A percentile compares a stretch with the other conserved stretches of the same genome.
Evolutionary conservation across 306 rosid species (phyloP).

Genomic region (Pueraria montana): DNA sequence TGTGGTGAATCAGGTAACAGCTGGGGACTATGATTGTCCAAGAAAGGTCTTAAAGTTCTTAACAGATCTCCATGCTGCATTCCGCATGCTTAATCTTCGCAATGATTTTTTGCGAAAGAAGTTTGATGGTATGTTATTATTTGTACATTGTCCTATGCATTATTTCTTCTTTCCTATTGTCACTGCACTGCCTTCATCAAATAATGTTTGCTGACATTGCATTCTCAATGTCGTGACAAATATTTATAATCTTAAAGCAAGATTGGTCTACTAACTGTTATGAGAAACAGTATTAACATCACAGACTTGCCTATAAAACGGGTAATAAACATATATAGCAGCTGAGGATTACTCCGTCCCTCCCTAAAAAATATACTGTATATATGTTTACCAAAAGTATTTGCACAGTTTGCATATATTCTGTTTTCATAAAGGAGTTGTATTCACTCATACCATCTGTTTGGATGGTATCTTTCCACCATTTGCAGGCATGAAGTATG

Average conservation of each 20-base stretch:
- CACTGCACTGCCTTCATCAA: constrained; percentile 1
- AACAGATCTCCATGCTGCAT: constrained; percentile 92
- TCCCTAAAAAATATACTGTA: too few relatives aligned
- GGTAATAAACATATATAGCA: too few relatives aligned
- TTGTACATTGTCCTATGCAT: background rate
- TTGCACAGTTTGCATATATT: constrained; percentile 19
- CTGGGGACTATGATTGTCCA: constrained; percentile 95
- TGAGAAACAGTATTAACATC: too few relatives aligned
- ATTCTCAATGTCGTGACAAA: constrained; percentile 25
- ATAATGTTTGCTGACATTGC: constrained; percentile 7
- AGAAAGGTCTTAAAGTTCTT: constrained; percentile 88
- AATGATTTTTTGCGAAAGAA: constrained; percentile 95
- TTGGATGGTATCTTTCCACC: constrained; percentile 31
- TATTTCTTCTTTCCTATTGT: background rate
- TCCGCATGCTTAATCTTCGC: constrained; percentile 94
- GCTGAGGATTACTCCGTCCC: too few relatives aligned
- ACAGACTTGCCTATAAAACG: too few relatives aligned
- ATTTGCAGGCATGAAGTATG: constrained; percentile 92
- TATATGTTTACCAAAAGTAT: background rate
- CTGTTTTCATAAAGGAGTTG: constrained; percentile 9
- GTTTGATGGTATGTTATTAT: constrained; percentile 77
- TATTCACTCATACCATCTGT: background rate
- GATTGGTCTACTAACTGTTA: background rate
- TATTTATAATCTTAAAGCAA: constrained; percentile 3
- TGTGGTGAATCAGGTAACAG: constrained; percentile 97